phyloP scores from a whole-genome alignment of 352 stramenopile species.

The Pythium oligandrum region DNA sequence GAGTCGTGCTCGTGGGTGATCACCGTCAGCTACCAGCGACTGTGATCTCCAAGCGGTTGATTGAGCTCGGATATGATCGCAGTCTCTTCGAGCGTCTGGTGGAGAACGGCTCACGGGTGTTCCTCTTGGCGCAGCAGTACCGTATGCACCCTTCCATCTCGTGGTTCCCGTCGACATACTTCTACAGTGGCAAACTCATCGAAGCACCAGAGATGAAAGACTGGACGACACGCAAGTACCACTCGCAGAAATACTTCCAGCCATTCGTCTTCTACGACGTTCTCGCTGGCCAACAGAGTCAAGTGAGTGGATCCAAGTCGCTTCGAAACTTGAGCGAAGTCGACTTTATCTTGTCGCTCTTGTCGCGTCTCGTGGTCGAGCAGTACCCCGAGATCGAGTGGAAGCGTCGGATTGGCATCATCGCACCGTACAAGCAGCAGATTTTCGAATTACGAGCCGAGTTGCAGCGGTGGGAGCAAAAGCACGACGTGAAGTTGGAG shows the following conservation, averaged over 20 bases:
- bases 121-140: slow-evolving; percentile 96
- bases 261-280: slow-evolving; percentile 74
- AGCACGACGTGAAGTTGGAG: slow-evolving; percentile 34
- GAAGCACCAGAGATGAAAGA: slow-evolving; percentile 75
- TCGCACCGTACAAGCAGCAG: slow-evolving; percentile 99
- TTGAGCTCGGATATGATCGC: slow-evolving; percentile 82
- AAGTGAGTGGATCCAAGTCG: slow-evolving; percentile 68
- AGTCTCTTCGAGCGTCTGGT: slow-evolving; percentile 98
- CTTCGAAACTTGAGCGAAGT: slow-evolving; percentile 75
- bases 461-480: slow-evolving; percentile 53
- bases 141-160: slow-evolving; percentile 97
- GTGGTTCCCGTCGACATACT: slow-evolving; percentile 91
- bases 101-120: slow-evolving; percentile 55
- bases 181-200: slow-evolving; percentile 94
- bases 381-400: slow-evolving; percentile 66
- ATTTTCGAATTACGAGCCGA: slow-evolving; percentile 86
- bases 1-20: slow-evolving; percentile 89
- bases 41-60: slow-evolving; percentile 90
- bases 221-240: slow-evolving; percentile 66
- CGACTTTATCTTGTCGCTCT: slow-evolving; percentile 65
- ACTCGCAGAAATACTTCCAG: slow-evolving; percentile 35
- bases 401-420: slow-evolving; percentile 94
- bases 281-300: slow-evolving; percentile 47
- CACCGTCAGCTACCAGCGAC: slow-evolving; percentile 97
- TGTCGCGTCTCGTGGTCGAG: slow-evolving; percentile 89